Evolutionary conservation across 2,329 filamentous ascomycete genomes (phyloP).

Genomic region (Fusarium piperis): DNA sequence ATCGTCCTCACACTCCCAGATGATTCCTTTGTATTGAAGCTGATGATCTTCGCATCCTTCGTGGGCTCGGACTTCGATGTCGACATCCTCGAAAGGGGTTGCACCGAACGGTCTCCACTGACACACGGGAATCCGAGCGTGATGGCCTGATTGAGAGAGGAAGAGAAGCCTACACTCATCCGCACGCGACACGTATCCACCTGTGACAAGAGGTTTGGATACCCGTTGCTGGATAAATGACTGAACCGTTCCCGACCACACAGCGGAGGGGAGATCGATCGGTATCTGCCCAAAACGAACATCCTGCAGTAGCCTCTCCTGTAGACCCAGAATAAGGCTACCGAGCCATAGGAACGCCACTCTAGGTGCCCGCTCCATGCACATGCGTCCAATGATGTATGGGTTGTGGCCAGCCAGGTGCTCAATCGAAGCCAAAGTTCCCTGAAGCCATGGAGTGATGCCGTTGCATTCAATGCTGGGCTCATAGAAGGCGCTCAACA

Average conservation of each 20-base stretch:
- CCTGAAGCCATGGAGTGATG: conserved; percentile 44
- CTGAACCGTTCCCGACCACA: conserved; percentile 42
- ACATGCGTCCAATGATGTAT: conserved; percentile 35
- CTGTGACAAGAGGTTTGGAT: conserved; percentile 8
- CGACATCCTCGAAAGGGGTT: conserved; percentile 40
- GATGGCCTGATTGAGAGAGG: conserved; percentile 33
- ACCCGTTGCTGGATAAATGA: conserved; percentile 41
- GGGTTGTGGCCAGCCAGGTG: conserved; percentile 16
- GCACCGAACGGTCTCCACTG: conserved; percentile 46
- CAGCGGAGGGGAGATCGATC: conserved; percentile 41
- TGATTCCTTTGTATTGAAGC: conserved; percentile 37
- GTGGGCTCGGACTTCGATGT: conserved; percentile 44
- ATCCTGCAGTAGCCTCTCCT: conserved; percentile 29
- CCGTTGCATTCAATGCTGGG: conserved; percentile 42
- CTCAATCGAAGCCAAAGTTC: conserved; percentile 39
- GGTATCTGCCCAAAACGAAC: conserved; percentile 38
- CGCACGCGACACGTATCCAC: conserved; percentile 32
- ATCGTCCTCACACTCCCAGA: conserved; percentile 12
- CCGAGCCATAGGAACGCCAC: conserved; percentile 44
- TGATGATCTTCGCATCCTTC: conserved; percentile 36
- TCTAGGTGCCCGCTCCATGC: not conserved
- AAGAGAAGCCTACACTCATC: conserved; percentile 45
- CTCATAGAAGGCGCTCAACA: conserved; percentile 44
- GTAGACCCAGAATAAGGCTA: conserved; percentile 33
- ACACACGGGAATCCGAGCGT: conserved; percentile 36